These are phyloP conservation scores for Hortaea werneckii DNA, from an alignment of 2,329 filamentous ascomycete genomes.

Conservation along the genomic window DNA sequence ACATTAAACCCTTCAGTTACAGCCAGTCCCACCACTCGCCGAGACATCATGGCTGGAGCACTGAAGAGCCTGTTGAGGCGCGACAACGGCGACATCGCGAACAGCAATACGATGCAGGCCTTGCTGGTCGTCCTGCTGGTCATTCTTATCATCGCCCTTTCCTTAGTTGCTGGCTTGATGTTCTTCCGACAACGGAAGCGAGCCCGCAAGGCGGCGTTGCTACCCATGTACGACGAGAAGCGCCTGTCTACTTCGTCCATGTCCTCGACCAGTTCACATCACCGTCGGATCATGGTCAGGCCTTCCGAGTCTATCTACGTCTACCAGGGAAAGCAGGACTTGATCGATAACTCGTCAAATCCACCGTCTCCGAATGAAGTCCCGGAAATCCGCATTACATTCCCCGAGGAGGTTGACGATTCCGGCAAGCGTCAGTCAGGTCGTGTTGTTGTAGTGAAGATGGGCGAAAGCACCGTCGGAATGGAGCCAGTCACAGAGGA, in stretches of 20 bases:
- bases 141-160: slow-evolving; percentile 62
- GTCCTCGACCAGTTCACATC: slow-evolving; percentile 33
- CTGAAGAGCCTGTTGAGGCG: slow-evolving; percentile 42
- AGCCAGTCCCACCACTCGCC: too few relatives aligned
- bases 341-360: slow-evolving; percentile 64
- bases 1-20: too few relatives aligned
- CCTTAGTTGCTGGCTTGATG: slow-evolving; percentile 58
- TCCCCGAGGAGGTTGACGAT: slow-evolving; percentile 89
- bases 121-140: slow-evolving; percentile 71
- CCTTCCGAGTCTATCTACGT: slow-evolving; percentile 58
- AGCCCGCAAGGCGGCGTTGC: slow-evolving; percentile 38
- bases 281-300: slow-evolving; percentile 49
- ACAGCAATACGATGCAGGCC: slow-evolving; percentile 55
- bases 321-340: slow-evolving; percentile 68
- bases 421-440: slow-evolving; percentile 69
- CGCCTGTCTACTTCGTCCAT: slow-evolving; percentile 35
- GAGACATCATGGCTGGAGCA: background rate
- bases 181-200: slow-evolving; percentile 59
- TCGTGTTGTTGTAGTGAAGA: slow-evolving; percentile 80
- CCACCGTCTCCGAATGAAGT: slow-evolving; percentile 53
- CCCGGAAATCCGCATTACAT: slow-evolving; percentile 95
- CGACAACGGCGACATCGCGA: slow-evolving; percentile 26
- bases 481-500: slow-evolving; percentile 67
- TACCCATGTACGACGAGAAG: slow-evolving; percentile 62
- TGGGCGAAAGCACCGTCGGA: slow-evolving; percentile 80